Evolutionary conservation across 1,139 yeast species (phyloP), one percentile per base, ranked within the genome.

Genomic region (Kodamaea ohmeri): DNA sequence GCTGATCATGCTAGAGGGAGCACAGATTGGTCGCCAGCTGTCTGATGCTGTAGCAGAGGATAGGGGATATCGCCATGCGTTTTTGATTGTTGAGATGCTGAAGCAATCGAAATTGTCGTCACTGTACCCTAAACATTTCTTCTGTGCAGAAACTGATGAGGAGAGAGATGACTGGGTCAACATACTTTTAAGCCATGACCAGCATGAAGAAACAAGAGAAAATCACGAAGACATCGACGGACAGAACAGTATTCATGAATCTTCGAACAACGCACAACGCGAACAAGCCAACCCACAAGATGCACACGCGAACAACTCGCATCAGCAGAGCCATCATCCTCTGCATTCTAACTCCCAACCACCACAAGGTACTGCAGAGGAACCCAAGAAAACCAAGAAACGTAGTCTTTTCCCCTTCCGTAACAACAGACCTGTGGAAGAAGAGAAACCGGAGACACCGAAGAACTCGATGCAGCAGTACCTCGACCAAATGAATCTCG

Each of bases 141-240:
- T 89, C 44, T 88, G 95, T 60, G 88, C 95, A 2, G 96, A 89
- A 56, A 78, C 84, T 1, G 87, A 84, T 38, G 71, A 67, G 24
- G 96, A 88, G 51, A 75, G 96, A 38, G 95, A 86, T 49, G 71
- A 71, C 4, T 86, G 96, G 96, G 76, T 83, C 19, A 69, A 76
- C 15, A 71, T 77, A 1, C 61, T 84, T 46, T 67, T 80, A 30
- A 13, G 34, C 34, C 34, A 31, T 18, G 24, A 21, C 3, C 25
- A 14, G 12, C 15, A 20, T 4, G 34, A 20, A 4, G 34, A 16
- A 20, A 18, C 3, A 5, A 7, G 4, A 3, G 30, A 27, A 12
- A 16, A n/a, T n/a, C n/a, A n/a, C n/a, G n/a, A n/a, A n/a, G n/a
- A n/a, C n/a, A n/a, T n/a, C n/a, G n/a, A n/a, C n/a, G n/a, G n/a